phyloP scores from a whole-genome alignment of 257 asterid genomes.

The Solanum corneliomulleri region DNA sequence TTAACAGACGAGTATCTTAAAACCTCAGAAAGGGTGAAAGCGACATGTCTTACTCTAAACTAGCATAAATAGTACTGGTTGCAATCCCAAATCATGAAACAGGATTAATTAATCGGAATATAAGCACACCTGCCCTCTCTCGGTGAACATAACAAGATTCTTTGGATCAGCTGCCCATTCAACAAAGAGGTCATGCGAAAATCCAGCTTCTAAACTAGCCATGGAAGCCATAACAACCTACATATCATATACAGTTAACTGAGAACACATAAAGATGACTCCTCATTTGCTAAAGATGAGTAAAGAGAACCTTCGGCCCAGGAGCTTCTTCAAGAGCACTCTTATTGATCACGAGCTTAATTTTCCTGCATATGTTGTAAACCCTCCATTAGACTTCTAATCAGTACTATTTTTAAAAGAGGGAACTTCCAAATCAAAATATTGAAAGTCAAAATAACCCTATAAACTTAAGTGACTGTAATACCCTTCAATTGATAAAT shows the following conservation, averaged over 20 bases:
- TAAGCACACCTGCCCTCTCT: slow-evolving; percentile 88
- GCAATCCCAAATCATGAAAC: background rate
- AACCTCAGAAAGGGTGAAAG: background rate
- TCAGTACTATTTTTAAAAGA: background rate
- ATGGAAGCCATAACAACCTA: slow-evolving; percentile 94
- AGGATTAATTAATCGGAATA: background rate
- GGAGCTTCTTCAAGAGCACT: slow-evolving; percentile 70
- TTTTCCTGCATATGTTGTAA: slow-evolving; percentile 37
- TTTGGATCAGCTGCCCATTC: slow-evolving; percentile 97
- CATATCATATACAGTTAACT: slow-evolving; percentile 1
- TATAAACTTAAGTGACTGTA: background rate
- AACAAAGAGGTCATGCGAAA: slow-evolving; percentile 90
- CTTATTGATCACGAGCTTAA: slow-evolving; percentile 59
- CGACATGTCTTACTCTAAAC: background rate
- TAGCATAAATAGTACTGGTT: background rate
- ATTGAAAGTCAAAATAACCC: background rate
- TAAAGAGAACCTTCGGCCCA: slow-evolving; percentile 78
- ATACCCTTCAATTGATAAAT: background rate
- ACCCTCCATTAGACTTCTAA: background rate
- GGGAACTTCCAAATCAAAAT: background rate
- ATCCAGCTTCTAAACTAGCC: slow-evolving; percentile 96
- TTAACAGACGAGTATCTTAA: background rate
- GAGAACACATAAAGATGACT: slow-evolving; percentile 7
- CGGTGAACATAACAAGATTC: slow-evolving; percentile 92
- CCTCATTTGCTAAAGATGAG: background rate